Conservation (phyloP, 352 stramenopile genomes). For the Globisporangium spinosum region DNA sequence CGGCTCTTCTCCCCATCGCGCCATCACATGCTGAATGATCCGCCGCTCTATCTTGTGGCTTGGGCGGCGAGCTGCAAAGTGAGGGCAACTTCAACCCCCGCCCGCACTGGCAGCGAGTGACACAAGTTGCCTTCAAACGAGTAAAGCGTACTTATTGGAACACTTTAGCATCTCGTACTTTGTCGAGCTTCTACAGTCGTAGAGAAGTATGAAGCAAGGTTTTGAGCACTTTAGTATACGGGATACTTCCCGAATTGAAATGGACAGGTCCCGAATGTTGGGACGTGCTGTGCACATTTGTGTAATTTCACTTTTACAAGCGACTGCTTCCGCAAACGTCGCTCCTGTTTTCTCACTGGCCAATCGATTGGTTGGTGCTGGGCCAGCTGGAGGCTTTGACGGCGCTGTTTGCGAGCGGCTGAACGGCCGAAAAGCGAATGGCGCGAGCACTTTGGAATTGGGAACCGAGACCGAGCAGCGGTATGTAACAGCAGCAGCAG, state of each 20-base stretch:
- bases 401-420: not conserved
- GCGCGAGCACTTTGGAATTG: slow-evolving; percentile 73
- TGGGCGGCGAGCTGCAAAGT: not conserved
- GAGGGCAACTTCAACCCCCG: not conserved
- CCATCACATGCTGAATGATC: not conserved
- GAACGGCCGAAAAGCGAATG: not conserved
- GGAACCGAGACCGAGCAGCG: slow-evolving; percentile 67
- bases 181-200: too few species aligned
- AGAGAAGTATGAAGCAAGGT: too few species aligned
- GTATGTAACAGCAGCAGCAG: slow-evolving; percentile 42
- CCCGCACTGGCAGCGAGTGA: not conserved
- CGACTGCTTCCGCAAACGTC: not conserved
- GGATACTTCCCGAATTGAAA: not conserved
- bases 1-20: too few species aligned
- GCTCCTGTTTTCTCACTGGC: not conserved
- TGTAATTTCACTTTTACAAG: not conserved
- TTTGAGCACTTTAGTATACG: too few species aligned
- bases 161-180: too few species aligned
- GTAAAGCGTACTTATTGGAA: too few species aligned
- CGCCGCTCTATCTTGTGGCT: not conserved
- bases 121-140: too few species aligned
- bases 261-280: not conserved
- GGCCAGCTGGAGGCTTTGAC: slow-evolving; percentile 1
- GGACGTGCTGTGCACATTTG: not conserved
- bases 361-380: slow-evolving; percentile 8